These are phyloP conservation scores for Flaveria ramosissima DNA, from an alignment of 129 eudicot genomes.

Conservation along the genomic window DNA sequence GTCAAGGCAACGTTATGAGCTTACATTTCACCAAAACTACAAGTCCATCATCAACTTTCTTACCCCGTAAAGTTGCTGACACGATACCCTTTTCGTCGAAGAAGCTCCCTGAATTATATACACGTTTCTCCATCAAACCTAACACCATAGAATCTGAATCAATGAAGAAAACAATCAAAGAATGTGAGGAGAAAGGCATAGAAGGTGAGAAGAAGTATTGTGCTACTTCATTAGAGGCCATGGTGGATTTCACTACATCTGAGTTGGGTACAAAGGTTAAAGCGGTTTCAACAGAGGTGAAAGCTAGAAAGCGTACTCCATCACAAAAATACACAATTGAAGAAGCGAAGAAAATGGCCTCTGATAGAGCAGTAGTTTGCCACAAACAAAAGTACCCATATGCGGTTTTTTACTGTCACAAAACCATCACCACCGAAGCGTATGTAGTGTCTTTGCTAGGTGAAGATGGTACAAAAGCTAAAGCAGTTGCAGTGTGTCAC, in stretches of 20 bases:
- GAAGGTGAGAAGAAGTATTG: slow-evolving; percentile 61
- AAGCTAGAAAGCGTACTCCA: slow-evolving; percentile 22
- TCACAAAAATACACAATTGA: slow-evolving; percentile 37
- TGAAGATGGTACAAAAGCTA: slow-evolving; percentile 50
- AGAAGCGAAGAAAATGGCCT: slow-evolving; percentile 38
- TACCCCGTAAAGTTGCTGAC: slow-evolving; percentile 52
- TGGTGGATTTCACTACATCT: slow-evolving; percentile 58
- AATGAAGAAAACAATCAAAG: slow-evolving; percentile 45
- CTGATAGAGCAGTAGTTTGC: slow-evolving; percentile 48
- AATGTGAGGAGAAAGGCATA: slow-evolving; percentile 51
- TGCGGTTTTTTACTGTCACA: slow-evolving; percentile 76
- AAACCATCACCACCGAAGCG: slow-evolving; percentile 37
- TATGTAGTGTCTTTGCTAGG: slow-evolving; percentile 50
- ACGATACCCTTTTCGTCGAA: slow-evolving; percentile 56
- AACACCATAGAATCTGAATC: slow-evolving; percentile 44
- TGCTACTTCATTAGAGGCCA: slow-evolving; percentile 68
- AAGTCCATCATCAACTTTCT: slow-evolving; percentile 37
- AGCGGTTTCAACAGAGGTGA: slow-evolving; percentile 55
- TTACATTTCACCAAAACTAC: slow-evolving; percentile 42
- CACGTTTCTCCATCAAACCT: slow-evolving; percentile 36
- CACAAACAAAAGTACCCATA: slow-evolving; percentile 71
- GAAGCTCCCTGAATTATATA: slow-evolving; percentile 40
- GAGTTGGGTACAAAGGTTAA: slow-evolving; percentile 52
- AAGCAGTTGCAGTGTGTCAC: slow-evolving; percentile 73
- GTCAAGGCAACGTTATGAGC: slow-evolving; percentile 42